phyloP scores from a whole-genome alignment of 2,329 filamentous ascomycete genomes.

The Neocatenulostroma microsporum region DNA sequence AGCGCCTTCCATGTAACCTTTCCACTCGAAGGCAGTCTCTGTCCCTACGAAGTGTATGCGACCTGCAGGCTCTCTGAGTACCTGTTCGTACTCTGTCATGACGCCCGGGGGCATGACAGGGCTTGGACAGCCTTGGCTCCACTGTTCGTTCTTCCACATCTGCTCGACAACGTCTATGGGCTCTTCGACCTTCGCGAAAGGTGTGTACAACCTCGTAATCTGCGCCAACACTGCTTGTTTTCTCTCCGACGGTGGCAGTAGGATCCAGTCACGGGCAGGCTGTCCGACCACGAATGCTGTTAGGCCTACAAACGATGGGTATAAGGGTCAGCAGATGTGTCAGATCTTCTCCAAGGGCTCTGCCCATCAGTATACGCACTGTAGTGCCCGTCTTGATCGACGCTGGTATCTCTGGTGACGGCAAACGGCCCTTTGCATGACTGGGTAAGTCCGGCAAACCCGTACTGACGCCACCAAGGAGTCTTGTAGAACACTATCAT shows the following conservation, averaged over 20 bases:
- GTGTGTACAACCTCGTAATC: slow-evolving; percentile 26
- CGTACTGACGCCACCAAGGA: slow-evolving; percentile 41
- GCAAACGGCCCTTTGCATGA: slow-evolving; percentile 39
- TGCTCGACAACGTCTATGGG: slow-evolving; percentile 25
- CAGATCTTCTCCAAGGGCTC: too few species aligned
- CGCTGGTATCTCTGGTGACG: slow-evolving; percentile 41
- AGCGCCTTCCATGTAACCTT: slow-evolving; percentile 54
- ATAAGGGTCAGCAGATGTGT: too few species aligned
- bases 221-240: slow-evolving; percentile 30
- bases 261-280: slow-evolving; percentile 32
- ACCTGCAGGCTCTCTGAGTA: slow-evolving; percentile 22
- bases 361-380: too few species aligned
- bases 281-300: slow-evolving; percentile 38
- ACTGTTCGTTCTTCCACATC: slow-evolving; percentile 23
- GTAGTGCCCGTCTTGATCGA: slow-evolving; percentile 18
- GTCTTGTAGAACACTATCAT: slow-evolving; percentile 40
- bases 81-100: slow-evolving; percentile 18
- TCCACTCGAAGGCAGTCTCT: slow-evolving; percentile 47
- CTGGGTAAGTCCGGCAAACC: slow-evolving; percentile 41
- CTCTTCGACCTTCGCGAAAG: slow-evolving; percentile 21
- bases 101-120: slow-evolving; percentile 19
- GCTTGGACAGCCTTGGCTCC: slow-evolving; percentile 25
- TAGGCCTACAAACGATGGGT: too few species aligned
- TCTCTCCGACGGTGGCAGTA: slow-evolving; percentile 23
- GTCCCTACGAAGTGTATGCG: slow-evolving; percentile 49